These are phyloP conservation scores for Glonium stellatum DNA, from an alignment of 495 filamentous ascomycete genomes.

Conservation along the genomic window DNA sequence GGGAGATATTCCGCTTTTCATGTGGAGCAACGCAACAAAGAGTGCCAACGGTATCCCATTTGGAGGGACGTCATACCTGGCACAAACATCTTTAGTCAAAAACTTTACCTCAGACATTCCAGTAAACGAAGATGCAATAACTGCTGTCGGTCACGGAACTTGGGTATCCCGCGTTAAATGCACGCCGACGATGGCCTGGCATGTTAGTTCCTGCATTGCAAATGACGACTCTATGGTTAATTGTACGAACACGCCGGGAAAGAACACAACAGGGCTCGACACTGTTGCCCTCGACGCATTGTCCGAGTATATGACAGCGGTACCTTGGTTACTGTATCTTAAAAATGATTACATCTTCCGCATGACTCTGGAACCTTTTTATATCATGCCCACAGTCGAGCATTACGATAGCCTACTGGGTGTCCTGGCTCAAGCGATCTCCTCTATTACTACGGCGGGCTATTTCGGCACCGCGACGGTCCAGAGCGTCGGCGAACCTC, in stretches of 20 bases:
- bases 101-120: background rate
- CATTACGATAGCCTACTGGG: constrained; percentile 9
- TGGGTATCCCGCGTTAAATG: constrained; percentile 15
- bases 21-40: constrained; percentile 6
- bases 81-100: constrained; percentile 3
- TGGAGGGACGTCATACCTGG: constrained; percentile 8
- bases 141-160: background rate
- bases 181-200: constrained; percentile 3
- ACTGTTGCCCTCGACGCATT: constrained; percentile 9
- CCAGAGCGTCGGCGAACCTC: constrained; percentile 1
- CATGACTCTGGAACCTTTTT: constrained; percentile 12
- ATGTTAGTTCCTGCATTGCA: constrained; percentile 9
- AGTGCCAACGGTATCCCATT: constrained; percentile 3
- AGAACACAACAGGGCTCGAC: constrained; percentile 9
- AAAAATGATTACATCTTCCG: constrained; percentile 9
- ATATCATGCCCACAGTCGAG: constrained; percentile 8
- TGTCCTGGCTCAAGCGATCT: constrained; percentile 6
- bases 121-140: constrained; percentile 1
- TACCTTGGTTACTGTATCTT: constrained; percentile 10
- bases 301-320: constrained; percentile 7
- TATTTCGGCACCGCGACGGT: constrained; percentile 12
- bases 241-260: constrained; percentile 1
- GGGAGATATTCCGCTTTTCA: background rate
- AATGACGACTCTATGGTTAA: constrained; percentile 3
- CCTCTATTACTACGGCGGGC: constrained; percentile 3